Conservation (phyloP, 495 filamentous ascomycete species). For the Penicillium silybi region DNA sequence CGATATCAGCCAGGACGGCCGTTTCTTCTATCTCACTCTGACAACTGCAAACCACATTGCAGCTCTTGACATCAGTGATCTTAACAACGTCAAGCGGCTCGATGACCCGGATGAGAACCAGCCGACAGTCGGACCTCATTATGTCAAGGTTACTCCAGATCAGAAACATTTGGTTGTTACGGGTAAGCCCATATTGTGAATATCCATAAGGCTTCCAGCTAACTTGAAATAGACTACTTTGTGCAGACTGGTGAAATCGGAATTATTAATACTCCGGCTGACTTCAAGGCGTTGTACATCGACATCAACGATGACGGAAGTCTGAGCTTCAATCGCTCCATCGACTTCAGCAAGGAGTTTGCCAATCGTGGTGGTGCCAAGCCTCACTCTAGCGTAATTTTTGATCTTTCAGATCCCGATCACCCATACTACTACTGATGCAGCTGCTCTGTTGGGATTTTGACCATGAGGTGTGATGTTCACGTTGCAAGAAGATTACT, state of each 20-base stretch:
- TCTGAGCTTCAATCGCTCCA: constrained; percentile 53
- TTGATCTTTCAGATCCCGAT: constrained; percentile 52
- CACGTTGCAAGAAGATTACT: no score
- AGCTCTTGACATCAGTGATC: constrained; percentile 59
- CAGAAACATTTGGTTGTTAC: constrained; percentile 56
- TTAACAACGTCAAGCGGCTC: constrained; percentile 55
- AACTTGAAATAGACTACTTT: constrained; percentile 56
- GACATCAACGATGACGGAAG: constrained; percentile 53
- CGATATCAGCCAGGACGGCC: constrained; percentile 58
- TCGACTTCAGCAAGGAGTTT: constrained; percentile 53
- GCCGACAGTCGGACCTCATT: constrained; percentile 59
- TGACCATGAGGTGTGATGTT: no score
- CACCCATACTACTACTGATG: constrained; percentile 39
- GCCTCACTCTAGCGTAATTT: constrained; percentile 57
- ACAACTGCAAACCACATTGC: constrained; percentile 62
- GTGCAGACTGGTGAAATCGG: constrained; percentile 60
- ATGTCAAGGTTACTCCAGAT: constrained; percentile 61
- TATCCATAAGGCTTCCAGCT: neutral
- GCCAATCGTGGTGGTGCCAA: constrained; percentile 53
- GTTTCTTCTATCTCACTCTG: constrained; percentile 55
- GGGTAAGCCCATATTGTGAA: neutral
- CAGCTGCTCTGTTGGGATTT: no score
- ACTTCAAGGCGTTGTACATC: constrained; percentile 61
- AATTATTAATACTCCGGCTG: constrained; percentile 58
- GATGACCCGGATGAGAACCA: constrained; percentile 57